These are phyloP conservation scores for Diphasiastrum complanatum DNA, from an alignment of 83 land plant species.

Conservation along the genomic window DNA sequence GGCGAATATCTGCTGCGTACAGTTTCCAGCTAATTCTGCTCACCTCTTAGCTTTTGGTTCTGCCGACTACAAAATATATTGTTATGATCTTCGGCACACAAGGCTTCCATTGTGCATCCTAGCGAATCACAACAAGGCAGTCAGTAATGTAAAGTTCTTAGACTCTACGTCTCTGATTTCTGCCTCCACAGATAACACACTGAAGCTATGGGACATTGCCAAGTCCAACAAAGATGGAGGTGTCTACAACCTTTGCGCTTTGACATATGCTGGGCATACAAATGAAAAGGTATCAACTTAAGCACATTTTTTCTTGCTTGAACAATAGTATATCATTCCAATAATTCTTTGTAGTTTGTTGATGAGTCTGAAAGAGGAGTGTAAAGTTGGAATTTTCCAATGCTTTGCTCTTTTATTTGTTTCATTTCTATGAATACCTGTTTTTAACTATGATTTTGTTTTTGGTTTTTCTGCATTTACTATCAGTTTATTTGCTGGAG, in stretches of 20 bases:
- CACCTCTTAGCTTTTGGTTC: conserved; percentile 78
- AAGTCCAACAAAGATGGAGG: conserved; percentile 37
- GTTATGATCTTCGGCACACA: conserved; percentile 72
- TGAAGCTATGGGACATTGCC: conserved; percentile 82
- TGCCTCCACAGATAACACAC: conserved; percentile 88
- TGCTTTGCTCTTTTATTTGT: no score
- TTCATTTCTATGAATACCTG: no score
- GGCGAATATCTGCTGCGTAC: conserved; percentile 93
- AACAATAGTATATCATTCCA: no score
- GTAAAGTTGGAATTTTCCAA: no score
- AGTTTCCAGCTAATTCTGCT: conserved; percentile 66
- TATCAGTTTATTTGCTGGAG: no score
- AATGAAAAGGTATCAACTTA: conserved; percentile 99
- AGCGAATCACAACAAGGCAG: conserved; percentile 75
- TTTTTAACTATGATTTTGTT: no score
- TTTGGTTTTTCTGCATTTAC: no score
- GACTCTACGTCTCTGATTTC: conserved; percentile 65
- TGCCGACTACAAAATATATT: conserved; percentile 77
- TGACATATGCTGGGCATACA: conserved; percentile 69
- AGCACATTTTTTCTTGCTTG: no score
- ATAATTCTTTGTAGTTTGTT: no score
- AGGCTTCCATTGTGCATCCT: conserved; percentile 71
- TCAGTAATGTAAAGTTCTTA: conserved; percentile 76
- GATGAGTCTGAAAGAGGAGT: no score
- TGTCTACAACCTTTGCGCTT: conserved; percentile 52